Evolutionary conservation across 2,329 filamentous ascomycete genomes (phyloP).

Genomic region (Leptographium galeiforme): DNA sequence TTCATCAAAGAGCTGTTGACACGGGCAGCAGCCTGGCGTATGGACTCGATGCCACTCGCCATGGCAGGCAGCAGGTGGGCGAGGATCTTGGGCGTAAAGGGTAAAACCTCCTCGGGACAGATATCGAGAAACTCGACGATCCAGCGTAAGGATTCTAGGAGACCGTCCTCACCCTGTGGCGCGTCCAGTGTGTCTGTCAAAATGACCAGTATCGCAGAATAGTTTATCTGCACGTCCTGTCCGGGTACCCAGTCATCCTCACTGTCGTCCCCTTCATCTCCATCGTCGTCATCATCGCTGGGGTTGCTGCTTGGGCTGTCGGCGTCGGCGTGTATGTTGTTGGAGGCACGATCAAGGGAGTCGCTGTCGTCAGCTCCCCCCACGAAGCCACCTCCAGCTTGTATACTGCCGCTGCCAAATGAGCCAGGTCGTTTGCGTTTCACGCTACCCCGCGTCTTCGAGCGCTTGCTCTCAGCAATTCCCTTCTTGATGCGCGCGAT

Average conservation of each 20-base stretch:
- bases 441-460: conserved; percentile 39
- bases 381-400: conserved; percentile 27
- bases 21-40: conserved; percentile 73
- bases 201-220: conserved; percentile 83
- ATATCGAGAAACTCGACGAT: conserved; percentile 95
- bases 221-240: conserved; percentile 90
- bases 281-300: conserved; percentile 67
- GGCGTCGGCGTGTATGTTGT: conserved; percentile 39
- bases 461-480: conserved; percentile 72
- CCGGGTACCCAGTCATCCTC: conserved; percentile 96
- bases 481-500: conserved; percentile 89
- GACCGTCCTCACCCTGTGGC: conserved; percentile 56
- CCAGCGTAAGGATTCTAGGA: conserved; percentile 85
- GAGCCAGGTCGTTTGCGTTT: conserved; percentile 49
- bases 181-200: conserved; percentile 80
- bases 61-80: conserved; percentile 88
- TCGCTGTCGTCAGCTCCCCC: conserved; percentile 49
- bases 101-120: conserved; percentile 88
- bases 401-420: conserved; percentile 50
- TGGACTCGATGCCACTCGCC: conserved; percentile 80
- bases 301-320: conserved; percentile 89
- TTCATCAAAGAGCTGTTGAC: conserved; percentile 88
- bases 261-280: conserved; percentile 45
- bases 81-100: conserved; percentile 83
- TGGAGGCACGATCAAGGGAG: conserved; percentile 24